Percentiles rank a stretch among this genome's conserved stretches.
These are phyloP conservation scores for Wallacemonas sp. DNA, from an alignment of 208 protist genomes.

Conservation along the genomic window DNA sequence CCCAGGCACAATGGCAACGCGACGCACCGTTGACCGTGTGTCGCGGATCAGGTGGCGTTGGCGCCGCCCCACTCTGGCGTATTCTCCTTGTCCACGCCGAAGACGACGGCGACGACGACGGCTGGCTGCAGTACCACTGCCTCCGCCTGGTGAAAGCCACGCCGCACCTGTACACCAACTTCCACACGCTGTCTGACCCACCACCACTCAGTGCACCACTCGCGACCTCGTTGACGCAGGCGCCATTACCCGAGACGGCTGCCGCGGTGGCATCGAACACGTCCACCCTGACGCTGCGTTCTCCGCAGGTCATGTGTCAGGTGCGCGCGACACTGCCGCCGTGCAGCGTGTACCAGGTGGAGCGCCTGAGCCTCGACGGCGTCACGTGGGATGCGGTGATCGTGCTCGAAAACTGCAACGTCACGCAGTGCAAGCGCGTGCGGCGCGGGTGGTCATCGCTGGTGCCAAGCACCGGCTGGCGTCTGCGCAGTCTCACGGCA, in stretches of 20 bases:
- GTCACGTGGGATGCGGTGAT: conserved; percentile 54
- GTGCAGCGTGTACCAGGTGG: conserved; percentile 47
- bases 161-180: conserved; percentile 14
- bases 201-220: background rate
- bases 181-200: background rate
- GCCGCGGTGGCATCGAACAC: background rate
- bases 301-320: conserved; percentile 30
- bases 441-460: conserved; percentile 37
- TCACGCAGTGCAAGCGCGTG: background rate
- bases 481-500: conserved; percentile 36
- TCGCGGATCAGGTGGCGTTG: conserved; percentile 24
- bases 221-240: background rate
- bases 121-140: background rate
- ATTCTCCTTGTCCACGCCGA: conserved; percentile 29
- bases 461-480: conserved; percentile 56
- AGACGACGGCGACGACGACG: conserved; percentile 12
- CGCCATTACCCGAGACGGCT: too few species aligned
- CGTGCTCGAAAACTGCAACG: conserved; percentile 31
- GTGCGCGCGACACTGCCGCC: conserved; percentile 54
- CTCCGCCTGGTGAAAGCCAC: conserved; percentile 1
- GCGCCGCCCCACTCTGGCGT: conserved; percentile 48
- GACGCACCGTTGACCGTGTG: background rate
- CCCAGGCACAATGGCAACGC: background rate
- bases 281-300: conserved; percentile 3
- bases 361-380: conserved; percentile 71